Percentiles rank a stretch among this genome's conserved stretches.
Conservation (phyloP, 1,139 yeast species). For the Debaryomyces nepalensis region DNA sequence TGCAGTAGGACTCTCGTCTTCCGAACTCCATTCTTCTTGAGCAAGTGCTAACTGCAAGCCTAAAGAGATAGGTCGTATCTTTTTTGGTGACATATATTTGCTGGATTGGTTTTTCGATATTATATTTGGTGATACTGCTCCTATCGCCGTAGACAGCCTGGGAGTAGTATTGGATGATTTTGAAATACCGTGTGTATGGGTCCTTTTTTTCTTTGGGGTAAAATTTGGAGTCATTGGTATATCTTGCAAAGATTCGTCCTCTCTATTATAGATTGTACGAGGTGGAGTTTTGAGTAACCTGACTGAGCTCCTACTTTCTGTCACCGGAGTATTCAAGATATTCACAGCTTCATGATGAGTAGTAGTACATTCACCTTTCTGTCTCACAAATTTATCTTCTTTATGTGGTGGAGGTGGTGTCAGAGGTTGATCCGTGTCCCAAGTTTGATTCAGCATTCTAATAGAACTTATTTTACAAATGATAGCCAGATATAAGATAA, state of each 20-base stretch:
- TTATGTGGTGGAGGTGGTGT: slow-evolving; percentile 6
- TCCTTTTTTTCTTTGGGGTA: neutral
- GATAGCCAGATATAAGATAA: neutral
- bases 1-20: neutral
- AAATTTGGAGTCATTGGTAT: neutral
- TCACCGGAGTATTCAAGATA: slow-evolving; percentile 6
- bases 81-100: neutral
- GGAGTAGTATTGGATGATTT: neutral
- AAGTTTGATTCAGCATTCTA: neutral
- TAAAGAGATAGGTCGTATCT: slow-evolving; percentile 3
- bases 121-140: neutral
- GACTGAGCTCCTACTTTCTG: neutral
- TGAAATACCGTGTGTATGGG: neutral
- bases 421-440: neutral
- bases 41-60: neutral
- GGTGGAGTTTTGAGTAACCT: slow-evolving; percentile 1
- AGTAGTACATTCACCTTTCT: neutral
- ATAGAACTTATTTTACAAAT: neutral
- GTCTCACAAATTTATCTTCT: neutral
- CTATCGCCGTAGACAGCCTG: neutral
- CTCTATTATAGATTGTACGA: neutral
- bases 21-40: slow-evolving; percentile 4
- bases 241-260: neutral
- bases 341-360: neutral
- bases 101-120: neutral